Evolutionary conservation across 2,329 filamentous ascomycete genomes (phyloP).

Genomic region (Clarireedia homoeocarpa): DNA sequence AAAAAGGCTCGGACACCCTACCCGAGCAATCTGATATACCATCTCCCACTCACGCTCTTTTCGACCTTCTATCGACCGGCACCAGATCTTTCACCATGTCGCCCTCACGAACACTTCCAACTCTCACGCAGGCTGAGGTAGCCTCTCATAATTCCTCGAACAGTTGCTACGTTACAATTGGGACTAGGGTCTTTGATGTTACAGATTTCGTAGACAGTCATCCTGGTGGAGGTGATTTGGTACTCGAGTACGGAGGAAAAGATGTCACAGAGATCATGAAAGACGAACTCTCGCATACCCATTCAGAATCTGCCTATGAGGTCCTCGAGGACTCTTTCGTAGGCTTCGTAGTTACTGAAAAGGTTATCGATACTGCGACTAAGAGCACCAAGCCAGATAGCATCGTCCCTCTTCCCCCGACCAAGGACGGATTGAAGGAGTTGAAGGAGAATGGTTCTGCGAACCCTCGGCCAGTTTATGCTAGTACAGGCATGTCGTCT

Average conservation of each 20-base stretch:
- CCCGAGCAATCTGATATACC: not conserved
- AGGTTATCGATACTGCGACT: conserved; percentile 30
- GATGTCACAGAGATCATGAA: conserved; percentile 77
- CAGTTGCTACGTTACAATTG: conserved; percentile 90
- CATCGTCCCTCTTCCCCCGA: conserved; percentile 45
- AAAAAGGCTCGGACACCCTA: not conserved
- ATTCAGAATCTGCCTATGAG: conserved; percentile 92
- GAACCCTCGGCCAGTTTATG: conserved; percentile 38
- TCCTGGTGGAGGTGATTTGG: conserved; percentile 80
- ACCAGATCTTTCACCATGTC: conserved; percentile 40
- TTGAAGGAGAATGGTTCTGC: conserved; percentile 32
- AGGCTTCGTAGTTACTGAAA: conserved; percentile 64
- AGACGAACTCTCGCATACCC: conserved; percentile 73
- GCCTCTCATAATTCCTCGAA: conserved; percentile 68
- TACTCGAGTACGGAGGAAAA: conserved; percentile 83
- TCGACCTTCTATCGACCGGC: not conserved
- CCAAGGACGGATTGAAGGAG: conserved; percentile 39
- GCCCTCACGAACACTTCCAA: conserved; percentile 76
- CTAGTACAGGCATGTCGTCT: conserved; percentile 75
- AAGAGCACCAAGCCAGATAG: conserved; percentile 31
- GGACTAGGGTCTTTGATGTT: conserved; percentile 87
- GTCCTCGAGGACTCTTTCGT: conserved; percentile 81
- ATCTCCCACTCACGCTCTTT: not conserved
- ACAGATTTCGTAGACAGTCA: conserved; percentile 87
- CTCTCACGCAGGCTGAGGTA: conserved; percentile 73